Conservation (phyloP, 2,329 filamentous ascomycete species). For the Pseudonectria buxi region DNA sequence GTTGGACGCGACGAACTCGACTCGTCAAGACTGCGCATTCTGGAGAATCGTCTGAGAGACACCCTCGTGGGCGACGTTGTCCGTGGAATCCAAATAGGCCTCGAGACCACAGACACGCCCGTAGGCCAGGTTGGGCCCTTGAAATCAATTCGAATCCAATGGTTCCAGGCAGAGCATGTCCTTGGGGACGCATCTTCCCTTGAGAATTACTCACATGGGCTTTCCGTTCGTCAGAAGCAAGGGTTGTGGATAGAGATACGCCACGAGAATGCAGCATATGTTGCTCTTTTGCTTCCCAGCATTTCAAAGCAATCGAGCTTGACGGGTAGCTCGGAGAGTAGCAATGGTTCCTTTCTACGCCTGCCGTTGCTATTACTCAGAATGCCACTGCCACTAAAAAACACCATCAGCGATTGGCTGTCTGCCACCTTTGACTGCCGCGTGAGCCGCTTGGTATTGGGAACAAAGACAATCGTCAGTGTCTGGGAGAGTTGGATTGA, state of each 20-base stretch:
- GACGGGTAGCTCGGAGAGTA: conserved; percentile 2
- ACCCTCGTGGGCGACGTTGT: conserved; percentile 52
- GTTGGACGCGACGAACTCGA: conserved; percentile 36
- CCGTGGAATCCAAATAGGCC: conserved; percentile 50
- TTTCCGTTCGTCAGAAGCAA: conserved; percentile 19
- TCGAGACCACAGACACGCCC: conserved; percentile 36
- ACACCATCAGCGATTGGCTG: conserved; percentile 44
- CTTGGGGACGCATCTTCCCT: conserved; percentile 23
- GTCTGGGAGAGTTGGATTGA: conserved; percentile 47
- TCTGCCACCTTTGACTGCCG: conserved; percentile 50
- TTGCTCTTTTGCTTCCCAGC: conserved; percentile 43
- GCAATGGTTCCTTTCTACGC: conserved; percentile 32
- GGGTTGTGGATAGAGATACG: conserved; percentile 41
- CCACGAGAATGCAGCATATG: conserved; percentile 47
- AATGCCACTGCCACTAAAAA: conserved; percentile 48
- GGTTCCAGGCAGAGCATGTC: conserved; percentile 31
- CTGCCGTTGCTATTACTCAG: conserved; percentile 48
- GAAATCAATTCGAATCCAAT: conserved; percentile 41
- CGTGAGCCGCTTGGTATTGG: conserved; percentile 42
- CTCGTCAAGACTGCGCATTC: conserved; percentile 30
- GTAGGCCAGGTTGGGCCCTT: conserved; percentile 35
- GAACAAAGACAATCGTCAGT: conserved; percentile 42
- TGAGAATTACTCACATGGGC: conserved; percentile 11
- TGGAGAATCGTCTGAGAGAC: conserved; percentile 46
- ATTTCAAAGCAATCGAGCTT: conserved; percentile 13